Base-by-base conservation (phyloP, 2,329 filamentous ascomycete species). In the Pleomassaria siparia region DNA sequence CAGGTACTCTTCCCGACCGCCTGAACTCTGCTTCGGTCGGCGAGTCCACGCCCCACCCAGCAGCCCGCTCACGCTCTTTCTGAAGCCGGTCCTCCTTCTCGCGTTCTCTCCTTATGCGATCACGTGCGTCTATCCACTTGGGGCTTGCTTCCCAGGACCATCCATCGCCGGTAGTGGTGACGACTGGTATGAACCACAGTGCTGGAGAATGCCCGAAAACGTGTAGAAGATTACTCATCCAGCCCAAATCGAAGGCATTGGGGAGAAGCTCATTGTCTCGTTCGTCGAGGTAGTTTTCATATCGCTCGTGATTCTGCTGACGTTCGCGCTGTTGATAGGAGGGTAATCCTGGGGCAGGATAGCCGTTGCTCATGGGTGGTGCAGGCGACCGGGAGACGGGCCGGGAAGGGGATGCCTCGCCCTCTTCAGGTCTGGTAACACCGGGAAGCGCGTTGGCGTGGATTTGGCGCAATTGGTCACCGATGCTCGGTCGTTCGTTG, bases 61-160 rank as follows among this genome's bases (percentile, higher is more conserved):
- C 85, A 22, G 77, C 80, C 15, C 80, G 73, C 67, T 90, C 87
- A 46, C 86, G 75, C 50, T 78, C 75, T 40, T 80, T 77, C 64
- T 89, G 86, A 41, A 80, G 75, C 36, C 64, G 55, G 35, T 72
- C 67, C 47, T 72, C 62, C 18, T 53, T 58, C 49, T 70, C 64
- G 24, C 69, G 63, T 37, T 73, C 67, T 32, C 64, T 66, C 22
- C 72, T 67, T 41, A 91, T 76, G 16, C 75, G 75, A 5, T 90
- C 85, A 35, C 85, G 78, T 3, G 86, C 87, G 28, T 85, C 83
- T 2, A 88, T 54, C 88, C 94, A 99, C 56, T 82, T 83, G 1
- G 82, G 79, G 63, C 85, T 95, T 1, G 91, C 82, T 62, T 96
- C 91, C 94, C 94, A 99, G 36, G 79, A 80, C 92, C 92, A 99